phyloP scores from a whole-genome alignment of 768 basidiomycete species.

The Tulasnella sp. region DNA sequence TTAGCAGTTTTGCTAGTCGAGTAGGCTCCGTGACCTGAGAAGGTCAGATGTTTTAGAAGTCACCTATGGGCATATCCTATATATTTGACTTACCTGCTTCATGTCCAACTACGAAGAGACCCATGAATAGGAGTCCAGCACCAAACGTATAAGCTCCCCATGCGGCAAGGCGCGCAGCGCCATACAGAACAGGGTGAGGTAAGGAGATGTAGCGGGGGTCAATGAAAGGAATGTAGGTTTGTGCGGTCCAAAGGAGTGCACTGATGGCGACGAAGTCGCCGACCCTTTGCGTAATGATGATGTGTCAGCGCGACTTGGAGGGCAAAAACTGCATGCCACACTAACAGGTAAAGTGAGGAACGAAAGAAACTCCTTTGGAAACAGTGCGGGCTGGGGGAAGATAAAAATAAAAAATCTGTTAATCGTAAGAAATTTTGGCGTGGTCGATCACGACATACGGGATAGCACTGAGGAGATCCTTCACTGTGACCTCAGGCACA shows the following conservation, averaged over 20 bases:
- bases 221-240: conserved; percentile 29
- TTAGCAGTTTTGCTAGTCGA: conserved; percentile 87
- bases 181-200: conserved; percentile 37
- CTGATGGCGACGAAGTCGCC: conserved; percentile 31
- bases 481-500: conserved; percentile 31
- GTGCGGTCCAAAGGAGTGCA: conserved; percentile 27
- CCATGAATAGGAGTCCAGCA: conserved; percentile 77
- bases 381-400: conserved; percentile 30
- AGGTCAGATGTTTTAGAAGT: too few relatives aligned
- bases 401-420: too few relatives aligned
- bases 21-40: conserved; percentile 95
- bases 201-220: conserved; percentile 18
- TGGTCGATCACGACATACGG: conserved; percentile 23
- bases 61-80: too few relatives aligned
- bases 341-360: conserved; percentile 30
- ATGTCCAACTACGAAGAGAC: conserved; percentile 88
- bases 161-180: conserved; percentile 48
- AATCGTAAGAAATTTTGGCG: neutral
- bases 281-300: conserved; percentile 18
- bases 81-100: too few relatives aligned
- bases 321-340: neutral
- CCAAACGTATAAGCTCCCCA: conserved; percentile 78
- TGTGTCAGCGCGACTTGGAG: neutral
- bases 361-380: conserved; percentile 34
- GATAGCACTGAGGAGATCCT: conserved; percentile 32